Percentiles rank a stretch among this genome's conserved stretches.
Conservation (phyloP, 805 yeast species). For the Saturnispora bothae region DNA sequence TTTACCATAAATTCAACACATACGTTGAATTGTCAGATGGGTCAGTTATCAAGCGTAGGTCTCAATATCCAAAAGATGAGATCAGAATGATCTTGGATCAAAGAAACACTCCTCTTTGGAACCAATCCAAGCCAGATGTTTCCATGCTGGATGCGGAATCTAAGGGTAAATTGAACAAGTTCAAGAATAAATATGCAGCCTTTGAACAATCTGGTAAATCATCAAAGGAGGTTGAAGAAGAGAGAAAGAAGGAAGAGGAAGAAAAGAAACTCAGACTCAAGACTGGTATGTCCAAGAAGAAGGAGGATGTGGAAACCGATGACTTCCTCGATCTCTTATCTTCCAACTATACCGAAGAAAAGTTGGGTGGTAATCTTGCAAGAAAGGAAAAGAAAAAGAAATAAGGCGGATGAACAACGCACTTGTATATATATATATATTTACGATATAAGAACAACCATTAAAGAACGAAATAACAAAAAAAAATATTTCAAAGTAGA, state of each 20-base stretch:
- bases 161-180: constrained; percentile 68
- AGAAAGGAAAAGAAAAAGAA: constrained; percentile 23
- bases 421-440: no score
- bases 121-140: constrained; percentile 72
- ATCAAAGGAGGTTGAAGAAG: constrained; percentile 20
- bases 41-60: constrained; percentile 70
- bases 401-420: no score
- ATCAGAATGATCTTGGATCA: constrained; percentile 80
- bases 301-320: constrained; percentile 17
- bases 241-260: constrained; percentile 19
- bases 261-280: constrained; percentile 23
- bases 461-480: no score
- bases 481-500: no score
- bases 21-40: constrained; percentile 91
- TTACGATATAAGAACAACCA: no score
- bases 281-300: constrained; percentile 20
- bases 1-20: constrained; percentile 83
- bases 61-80: constrained; percentile 84
- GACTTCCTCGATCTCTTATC: constrained; percentile 53
- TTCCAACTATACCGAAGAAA: constrained; percentile 27
- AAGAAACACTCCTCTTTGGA: constrained; percentile 82
- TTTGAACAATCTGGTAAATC: constrained; percentile 32
- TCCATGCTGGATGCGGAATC: constrained; percentile 70
- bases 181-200: constrained; percentile 54
- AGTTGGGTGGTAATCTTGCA: constrained; percentile 28